These are phyloP conservation scores for Anethum foeniculum DNA, from an alignment of 140 eudicot species.

Conservation along the genomic window DNA sequence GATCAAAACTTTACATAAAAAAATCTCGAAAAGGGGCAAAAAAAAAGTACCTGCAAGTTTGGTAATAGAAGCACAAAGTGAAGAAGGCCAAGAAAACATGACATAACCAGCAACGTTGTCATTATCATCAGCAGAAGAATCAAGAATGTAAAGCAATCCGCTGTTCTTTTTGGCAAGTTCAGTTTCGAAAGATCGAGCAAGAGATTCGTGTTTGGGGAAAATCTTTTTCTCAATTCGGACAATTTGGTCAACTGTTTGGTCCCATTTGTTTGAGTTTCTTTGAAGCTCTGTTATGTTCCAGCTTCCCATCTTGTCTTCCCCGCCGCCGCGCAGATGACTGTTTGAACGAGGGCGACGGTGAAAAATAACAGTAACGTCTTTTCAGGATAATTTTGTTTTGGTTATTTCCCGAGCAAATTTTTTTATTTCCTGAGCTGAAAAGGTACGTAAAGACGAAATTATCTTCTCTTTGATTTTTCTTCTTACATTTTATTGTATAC, in stretches of 20 bases:
- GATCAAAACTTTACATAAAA: not conserved
- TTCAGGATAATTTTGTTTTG: too few relatives aligned
- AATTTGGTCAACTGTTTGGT: conserved; percentile 48
- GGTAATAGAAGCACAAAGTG: conserved; percentile 59
- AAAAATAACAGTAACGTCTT: too few relatives aligned
- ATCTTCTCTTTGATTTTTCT: too few relatives aligned
- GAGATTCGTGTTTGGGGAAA: conserved; percentile 93
- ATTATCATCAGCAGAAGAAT: conserved; percentile 14
- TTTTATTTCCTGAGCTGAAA: too few relatives aligned
- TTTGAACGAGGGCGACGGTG: too few relatives aligned
- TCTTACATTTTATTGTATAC: too few relatives aligned
- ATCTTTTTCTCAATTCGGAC: conserved; percentile 67
- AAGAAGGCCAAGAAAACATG: conserved; percentile 83
- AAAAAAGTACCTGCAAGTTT: conserved; percentile 65
- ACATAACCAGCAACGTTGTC: conserved; percentile 74
- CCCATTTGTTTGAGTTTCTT: conserved; percentile 36
- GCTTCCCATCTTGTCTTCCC: conserved; percentile 24
- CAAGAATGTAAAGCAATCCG: conserved; percentile 48
- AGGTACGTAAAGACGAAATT: too few relatives aligned
- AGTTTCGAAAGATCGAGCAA: conserved; percentile 59
- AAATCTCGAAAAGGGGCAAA: not conserved
- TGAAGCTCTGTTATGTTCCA: conserved; percentile 38
- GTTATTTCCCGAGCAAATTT: too few relatives aligned
- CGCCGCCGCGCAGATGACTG: not conserved
- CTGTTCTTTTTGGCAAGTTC: conserved; percentile 63